Percentiles rank a stretch among this genome's conserved stretches.
Evolutionary conservation across 169 alveolate species (phyloP).

Genomic region (Pseudocohnilembus persalinus): DNA sequence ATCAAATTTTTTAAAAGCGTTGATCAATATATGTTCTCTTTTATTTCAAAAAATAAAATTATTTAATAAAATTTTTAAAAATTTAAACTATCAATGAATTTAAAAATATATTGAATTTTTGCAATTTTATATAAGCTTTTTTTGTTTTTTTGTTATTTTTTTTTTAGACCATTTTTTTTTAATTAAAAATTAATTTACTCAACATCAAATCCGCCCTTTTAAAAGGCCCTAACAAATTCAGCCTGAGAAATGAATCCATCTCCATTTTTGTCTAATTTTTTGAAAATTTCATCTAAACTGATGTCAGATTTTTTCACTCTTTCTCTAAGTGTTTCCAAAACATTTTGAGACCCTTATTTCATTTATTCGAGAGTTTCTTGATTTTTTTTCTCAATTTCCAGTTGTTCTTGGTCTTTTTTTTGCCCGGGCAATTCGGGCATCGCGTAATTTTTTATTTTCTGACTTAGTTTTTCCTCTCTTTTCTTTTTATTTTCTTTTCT

Average conservation of each 20-base stretch:
- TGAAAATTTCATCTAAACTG: not conserved
- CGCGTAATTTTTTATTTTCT: not conserved
- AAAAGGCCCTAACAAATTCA: not conserved
- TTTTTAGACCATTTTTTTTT: slow-evolving; percentile 8
- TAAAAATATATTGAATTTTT: not conserved
- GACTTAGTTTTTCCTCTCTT: not conserved
- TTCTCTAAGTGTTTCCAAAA: not conserved
- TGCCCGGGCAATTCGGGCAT: not conserved
- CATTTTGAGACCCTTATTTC: not conserved
- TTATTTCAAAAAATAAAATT: not conserved
- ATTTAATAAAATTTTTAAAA: not conserved
- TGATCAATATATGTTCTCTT: slow-evolving; percentile 1
- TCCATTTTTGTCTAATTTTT: not conserved
- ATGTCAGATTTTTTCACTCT: not conserved
- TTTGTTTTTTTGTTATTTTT: not conserved
- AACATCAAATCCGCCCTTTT: not conserved
- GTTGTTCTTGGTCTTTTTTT: not conserved
- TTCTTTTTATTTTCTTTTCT: not conserved
- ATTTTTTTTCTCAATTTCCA: not conserved
- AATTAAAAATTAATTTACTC: not conserved
- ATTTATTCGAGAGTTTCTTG: not conserved
- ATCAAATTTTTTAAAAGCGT: slow-evolving; percentile 12
- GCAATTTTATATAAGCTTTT: slow-evolving; percentile 1
- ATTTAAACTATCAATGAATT: slow-evolving; percentile 1
- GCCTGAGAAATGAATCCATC: not conserved